Evolutionary conservation across 2,329 filamentous ascomycete species (phyloP).

Genomic region (Orbilia quercus): DNA sequence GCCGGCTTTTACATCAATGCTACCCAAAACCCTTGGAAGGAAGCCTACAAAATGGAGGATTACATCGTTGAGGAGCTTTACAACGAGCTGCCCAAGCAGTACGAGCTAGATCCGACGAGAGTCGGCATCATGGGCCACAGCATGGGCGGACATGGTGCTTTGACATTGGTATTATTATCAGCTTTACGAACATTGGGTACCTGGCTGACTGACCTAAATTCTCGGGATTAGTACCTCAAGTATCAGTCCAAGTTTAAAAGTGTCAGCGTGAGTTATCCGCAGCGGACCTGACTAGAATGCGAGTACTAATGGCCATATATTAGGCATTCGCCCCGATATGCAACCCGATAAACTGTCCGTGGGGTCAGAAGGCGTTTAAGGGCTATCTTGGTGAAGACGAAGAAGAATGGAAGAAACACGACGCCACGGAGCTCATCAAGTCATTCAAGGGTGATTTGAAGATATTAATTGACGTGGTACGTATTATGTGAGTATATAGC

Average conservation of each 20-base stretch:
- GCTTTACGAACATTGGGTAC: background rate
- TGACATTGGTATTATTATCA: conserved; percentile 74
- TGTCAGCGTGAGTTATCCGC: conserved; percentile 68
- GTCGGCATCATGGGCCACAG: conserved; percentile 92
- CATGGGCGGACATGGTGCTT: conserved; percentile 96
- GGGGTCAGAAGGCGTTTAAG: conserved; percentile 90
- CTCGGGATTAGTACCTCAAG: conserved; percentile 75
- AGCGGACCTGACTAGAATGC: background rate
- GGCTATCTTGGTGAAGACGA: conserved; percentile 86
- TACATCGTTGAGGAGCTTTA: conserved; percentile 94
- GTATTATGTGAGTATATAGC: conserved; percentile 62
- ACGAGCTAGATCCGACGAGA: conserved; percentile 75
- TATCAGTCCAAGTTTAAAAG: conserved; percentile 90
- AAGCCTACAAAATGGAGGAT: conserved; percentile 91
- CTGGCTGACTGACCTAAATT: background rate
- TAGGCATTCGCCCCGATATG: conserved; percentile 85
- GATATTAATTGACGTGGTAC: conserved; percentile 85
- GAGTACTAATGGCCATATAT: background rate
- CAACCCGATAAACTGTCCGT: conserved; percentile 86
- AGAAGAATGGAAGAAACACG: conserved; percentile 85
- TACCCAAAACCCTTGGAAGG: conserved; percentile 76
- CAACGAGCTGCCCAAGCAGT: conserved; percentile 76
- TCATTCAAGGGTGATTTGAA: conserved; percentile 77
- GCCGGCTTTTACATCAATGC: conserved; percentile 97
- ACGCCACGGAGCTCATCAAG: conserved; percentile 89